Conservation (phyloP, 73 alveolate species). For the Effrenium voratum region DNA sequence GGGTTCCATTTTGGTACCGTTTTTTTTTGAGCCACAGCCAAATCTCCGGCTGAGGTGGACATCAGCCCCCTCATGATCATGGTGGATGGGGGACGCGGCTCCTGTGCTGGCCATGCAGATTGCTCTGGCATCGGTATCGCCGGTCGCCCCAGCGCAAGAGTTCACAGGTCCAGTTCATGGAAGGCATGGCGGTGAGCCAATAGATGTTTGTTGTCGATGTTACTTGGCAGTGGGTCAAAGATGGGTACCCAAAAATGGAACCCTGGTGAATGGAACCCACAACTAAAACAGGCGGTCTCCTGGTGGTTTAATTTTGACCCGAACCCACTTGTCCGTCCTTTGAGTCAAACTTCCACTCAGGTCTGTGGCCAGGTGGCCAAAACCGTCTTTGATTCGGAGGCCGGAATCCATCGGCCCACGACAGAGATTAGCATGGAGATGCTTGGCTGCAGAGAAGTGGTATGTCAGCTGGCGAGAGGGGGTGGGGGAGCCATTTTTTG, state of each 20-base stretch:
- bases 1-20: no score
- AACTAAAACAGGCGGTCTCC: no score
- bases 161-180: no score
- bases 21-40: no score
- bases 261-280: no score
- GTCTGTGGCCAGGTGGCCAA: constrained; percentile 64
- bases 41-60: constrained; percentile 13
- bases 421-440: constrained; percentile 69
- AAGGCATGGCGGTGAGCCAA: no score
- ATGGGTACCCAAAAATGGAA: no score
- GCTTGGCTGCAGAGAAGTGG: background rate
- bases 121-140: constrained; percentile 41
- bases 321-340: background rate
- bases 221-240: no score
- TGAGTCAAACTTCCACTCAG: background rate
- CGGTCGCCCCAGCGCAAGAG: no score
- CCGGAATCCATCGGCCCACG: constrained; percentile 31
- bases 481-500: no score
- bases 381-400: constrained; percentile 39
- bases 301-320: background rate
- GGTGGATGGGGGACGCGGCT: constrained; percentile 64
- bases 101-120: constrained; percentile 23
- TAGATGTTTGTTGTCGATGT: no score
- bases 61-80: constrained; percentile 46
- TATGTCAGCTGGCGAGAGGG: no score